Evolutionary conservation across 192 early-diverging fungal genomes (phyloP).

Genomic region (Coemansia sp.): DNA sequence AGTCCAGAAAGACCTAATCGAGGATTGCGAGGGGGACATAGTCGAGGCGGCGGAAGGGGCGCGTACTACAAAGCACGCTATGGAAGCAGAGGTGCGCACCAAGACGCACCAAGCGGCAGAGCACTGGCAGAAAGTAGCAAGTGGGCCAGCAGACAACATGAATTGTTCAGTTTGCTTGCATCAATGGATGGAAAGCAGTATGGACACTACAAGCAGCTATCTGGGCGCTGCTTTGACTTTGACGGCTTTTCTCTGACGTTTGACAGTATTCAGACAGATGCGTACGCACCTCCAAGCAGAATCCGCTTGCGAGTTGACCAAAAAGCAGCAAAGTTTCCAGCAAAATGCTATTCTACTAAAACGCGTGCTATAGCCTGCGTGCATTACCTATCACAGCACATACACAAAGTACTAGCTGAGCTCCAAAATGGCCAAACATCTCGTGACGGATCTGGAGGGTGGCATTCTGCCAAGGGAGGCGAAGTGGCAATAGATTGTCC

Average conservation of each 20-base stretch:
- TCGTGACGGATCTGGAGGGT: constrained; percentile 21
- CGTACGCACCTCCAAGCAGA: constrained; percentile 56
- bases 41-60: constrained; percentile 13
- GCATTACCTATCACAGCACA: constrained; percentile 45
- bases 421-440: neutral
- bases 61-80: constrained; percentile 40
- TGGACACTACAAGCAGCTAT: constrained; percentile 38
- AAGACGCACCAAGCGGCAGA: neutral
- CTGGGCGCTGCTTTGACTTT: constrained; percentile 24
- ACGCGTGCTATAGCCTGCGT: constrained; percentile 37
- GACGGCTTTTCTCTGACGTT: constrained; percentile 27
- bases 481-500: constrained; percentile 46
- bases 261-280: constrained; percentile 52
- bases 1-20: constrained; percentile 7
- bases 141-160: constrained; percentile 4
- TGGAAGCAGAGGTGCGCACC: constrained; percentile 9
- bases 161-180: constrained; percentile 15
- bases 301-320: constrained; percentile 51
- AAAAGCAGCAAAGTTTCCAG: constrained; percentile 30
- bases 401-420: constrained; percentile 13
- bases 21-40: constrained; percentile 11
- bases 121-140: neutral
- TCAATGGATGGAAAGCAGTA: constrained; percentile 31
- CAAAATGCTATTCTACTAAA: constrained; percentile 17
- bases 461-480: constrained; percentile 40